Conservation (phyloP, 2,329 filamentous ascomycete species). For the Periconia macrospinosa region DNA sequence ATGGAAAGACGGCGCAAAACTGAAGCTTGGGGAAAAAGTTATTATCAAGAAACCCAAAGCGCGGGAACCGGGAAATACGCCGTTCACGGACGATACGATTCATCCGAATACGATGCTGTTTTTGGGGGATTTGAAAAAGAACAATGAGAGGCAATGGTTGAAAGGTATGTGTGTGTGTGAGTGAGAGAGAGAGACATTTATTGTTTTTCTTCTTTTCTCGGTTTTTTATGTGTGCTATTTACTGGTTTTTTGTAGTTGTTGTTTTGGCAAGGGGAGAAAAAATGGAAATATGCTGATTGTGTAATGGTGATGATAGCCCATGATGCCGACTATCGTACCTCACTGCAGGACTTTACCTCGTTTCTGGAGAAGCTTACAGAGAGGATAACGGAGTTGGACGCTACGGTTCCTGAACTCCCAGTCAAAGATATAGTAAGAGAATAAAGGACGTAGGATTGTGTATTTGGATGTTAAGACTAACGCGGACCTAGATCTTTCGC, state of each 20-base stretch:
- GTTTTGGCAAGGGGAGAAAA: no score
- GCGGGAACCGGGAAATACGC: slow-evolving; percentile 60
- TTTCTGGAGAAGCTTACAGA: slow-evolving; percentile 75
- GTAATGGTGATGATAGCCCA: slow-evolving; percentile 58
- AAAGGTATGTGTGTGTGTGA: no score
- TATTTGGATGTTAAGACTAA: slow-evolving; percentile 9
- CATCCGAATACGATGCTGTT: slow-evolving; percentile 68
- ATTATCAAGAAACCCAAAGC: slow-evolving; percentile 66
- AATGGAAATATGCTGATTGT: no score
- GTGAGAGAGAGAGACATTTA: no score
- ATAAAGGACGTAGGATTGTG: background rate
- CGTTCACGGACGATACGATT: slow-evolving; percentile 60
- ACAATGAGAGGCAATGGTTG: slow-evolving; percentile 66
- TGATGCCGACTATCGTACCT: slow-evolving; percentile 75
- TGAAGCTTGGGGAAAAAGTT: slow-evolving; percentile 62
- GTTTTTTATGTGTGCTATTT: background rate
- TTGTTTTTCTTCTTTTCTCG: background rate
- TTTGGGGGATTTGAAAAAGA: slow-evolving; percentile 58
- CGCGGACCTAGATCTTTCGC: slow-evolving; percentile 64
- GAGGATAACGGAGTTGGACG: slow-evolving; percentile 71
- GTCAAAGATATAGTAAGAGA: slow-evolving; percentile 72
- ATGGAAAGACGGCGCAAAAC: slow-evolving; percentile 59
- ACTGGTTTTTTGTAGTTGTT: no score
- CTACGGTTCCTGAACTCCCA: slow-evolving; percentile 83
- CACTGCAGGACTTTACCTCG: slow-evolving; percentile 78